These are phyloP conservation scores for Sapria himalayana DNA, from an alignment of 345 rosid species.

Conservation along the genomic window DNA sequence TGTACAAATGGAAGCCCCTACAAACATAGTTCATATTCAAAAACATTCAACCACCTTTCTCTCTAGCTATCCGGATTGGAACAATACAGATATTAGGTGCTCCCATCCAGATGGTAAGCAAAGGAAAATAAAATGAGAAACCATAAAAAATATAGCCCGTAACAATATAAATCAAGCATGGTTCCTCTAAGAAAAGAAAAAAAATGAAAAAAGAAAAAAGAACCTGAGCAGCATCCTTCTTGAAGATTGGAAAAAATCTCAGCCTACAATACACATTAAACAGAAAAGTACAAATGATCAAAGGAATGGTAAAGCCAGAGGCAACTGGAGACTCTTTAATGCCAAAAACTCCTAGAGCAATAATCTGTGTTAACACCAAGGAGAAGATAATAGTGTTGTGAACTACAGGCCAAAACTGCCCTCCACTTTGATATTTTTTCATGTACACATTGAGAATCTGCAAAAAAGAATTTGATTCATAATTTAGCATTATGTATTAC, in stretches of 20 bases:
- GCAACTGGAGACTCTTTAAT: constrained; percentile 48
- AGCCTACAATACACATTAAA: constrained; percentile 68
- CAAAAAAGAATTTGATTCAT: no score
- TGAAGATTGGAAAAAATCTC: constrained; percentile 48
- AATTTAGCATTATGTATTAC: no score
- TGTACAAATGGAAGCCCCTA: no score
- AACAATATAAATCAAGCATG: no score
- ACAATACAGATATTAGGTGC: no score
- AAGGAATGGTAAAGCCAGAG: constrained; percentile 55
- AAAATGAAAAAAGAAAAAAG: constrained; percentile 3
- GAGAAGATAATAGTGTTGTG: constrained; percentile 83
- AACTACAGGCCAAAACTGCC: constrained; percentile 67
- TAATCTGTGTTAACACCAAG: constrained; percentile 57
- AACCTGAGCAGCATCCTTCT: constrained; percentile 52
- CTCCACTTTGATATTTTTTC: constrained; percentile 56
- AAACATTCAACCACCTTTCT: no score
- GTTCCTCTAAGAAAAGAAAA: background rate
- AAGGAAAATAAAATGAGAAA: background rate
- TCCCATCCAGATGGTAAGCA: constrained; percentile 9
- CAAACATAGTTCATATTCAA: no score
- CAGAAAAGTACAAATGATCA: constrained; percentile 43
- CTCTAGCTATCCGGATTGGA: no score
- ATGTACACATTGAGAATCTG: constrained; percentile 74
- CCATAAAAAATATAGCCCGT: background rate
- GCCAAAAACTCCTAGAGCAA: constrained; percentile 74